Percentiles rank a stretch among this genome's conserved stretches.
Conservation (phyloP, 2,329 filamentous ascomycete species). For the Aspergillus sp. region DNA sequence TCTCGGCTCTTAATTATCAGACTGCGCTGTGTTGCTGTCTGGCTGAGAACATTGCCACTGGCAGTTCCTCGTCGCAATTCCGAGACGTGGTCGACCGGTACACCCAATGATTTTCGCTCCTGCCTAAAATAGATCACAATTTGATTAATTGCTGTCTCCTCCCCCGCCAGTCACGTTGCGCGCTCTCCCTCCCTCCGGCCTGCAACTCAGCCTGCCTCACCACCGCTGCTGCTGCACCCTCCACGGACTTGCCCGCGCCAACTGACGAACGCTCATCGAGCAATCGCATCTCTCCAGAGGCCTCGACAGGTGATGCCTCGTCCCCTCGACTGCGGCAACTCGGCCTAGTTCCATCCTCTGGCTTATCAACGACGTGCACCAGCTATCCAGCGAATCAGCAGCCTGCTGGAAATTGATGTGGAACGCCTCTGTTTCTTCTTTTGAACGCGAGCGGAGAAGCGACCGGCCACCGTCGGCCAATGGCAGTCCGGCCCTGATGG, state of each 20-base stretch:
- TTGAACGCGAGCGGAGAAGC: slow-evolving; percentile 9
- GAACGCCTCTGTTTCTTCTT: slow-evolving; percentile 9
- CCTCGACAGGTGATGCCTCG: slow-evolving; percentile 5
- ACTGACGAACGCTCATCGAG: slow-evolving; percentile 9
- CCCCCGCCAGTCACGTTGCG: slow-evolving; percentile 1
- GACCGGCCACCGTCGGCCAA: slow-evolving; percentile 2
- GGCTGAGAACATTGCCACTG: not conserved
- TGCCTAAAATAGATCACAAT: slow-evolving; percentile 16
- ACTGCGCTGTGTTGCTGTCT: not conserved
- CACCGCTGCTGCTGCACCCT: not conserved
- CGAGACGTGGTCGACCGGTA: not conserved
- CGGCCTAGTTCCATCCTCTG: slow-evolving; percentile 11
- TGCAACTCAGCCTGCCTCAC: not conserved
- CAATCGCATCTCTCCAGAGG: slow-evolving; percentile 8
- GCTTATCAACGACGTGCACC: slow-evolving; percentile 20
- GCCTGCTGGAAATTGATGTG: slow-evolving; percentile 11
- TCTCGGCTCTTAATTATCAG: not conserved
- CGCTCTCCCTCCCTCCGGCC: not conserved
- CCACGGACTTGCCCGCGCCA: slow-evolving; percentile 10
- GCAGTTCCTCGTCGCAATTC: not conserved
- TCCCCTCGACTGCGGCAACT: not conserved
- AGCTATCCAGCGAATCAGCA: slow-evolving; percentile 12
- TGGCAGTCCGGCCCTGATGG: slow-evolving; percentile 3
- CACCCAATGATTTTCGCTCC: slow-evolving; percentile 4
- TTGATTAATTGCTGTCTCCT: slow-evolving; percentile 8